Evolutionary conservation across 1,139 yeast species (phyloP), one percentile per base, ranked within the genome.

Genomic region (Kurtzmaniella quercitrusa): DNA sequence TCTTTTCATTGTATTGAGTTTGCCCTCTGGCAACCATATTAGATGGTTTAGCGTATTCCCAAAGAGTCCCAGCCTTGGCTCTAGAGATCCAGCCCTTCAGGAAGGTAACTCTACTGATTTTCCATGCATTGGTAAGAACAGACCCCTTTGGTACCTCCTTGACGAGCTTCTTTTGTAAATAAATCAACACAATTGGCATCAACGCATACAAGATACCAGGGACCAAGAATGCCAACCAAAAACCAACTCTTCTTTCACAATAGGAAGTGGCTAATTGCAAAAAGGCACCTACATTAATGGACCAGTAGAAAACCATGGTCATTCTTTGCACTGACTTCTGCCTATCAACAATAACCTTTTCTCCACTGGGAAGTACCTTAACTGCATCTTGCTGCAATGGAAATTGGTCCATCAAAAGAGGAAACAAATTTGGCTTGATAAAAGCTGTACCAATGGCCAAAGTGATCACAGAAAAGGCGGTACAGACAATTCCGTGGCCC

Each of bases 261-360:
- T 84, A 82, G 6, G 93, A 81, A 21, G 95, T 85, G 38, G 91
- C 90, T 50, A 88, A 73, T 48, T 86, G 84, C 48, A 87, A 76
- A 54, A 88, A 75, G 9, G 94, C 82, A 44, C 96, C 96, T 52
- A 85, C 67, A 60, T 89, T 89, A 60, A 88, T 84, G 57, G 87
- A 75, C 77, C 88, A 75, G 66, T 88, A 88, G 65, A 88, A 88
- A 34, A 83, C 70, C 72, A 85, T 75, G 49, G 89, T 82, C 66
- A 88, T 75, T 61, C 86, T 77, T 66, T 85, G 89, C 48, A 85
- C 68, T 12, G 95, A 81, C 48, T 81, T 71, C 53, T 79, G 77
- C 43, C 87, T 84, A 56, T 85, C 93, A 38, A 84, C 75, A 52
- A 88, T 77, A 29, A 85, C 91, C 39, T 74, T 69, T 56, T 81